Evolutionary conservation across 176 grass and related monocot species (phyloP), one percentile per base, ranked within the genome.

Genomic region (Eleusine coracana): DNA sequence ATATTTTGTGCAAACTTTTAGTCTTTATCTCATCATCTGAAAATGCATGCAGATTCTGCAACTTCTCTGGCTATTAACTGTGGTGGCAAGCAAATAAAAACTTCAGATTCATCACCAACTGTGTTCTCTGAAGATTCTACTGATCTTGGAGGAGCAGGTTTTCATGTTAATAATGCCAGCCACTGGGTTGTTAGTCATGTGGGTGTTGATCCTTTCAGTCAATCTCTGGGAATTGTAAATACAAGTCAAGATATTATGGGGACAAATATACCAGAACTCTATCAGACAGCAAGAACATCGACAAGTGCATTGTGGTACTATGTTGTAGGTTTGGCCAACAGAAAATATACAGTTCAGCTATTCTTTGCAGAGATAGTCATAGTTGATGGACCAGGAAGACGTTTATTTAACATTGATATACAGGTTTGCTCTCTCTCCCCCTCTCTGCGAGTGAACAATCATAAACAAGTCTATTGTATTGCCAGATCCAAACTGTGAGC

Each of bases 351-450:
- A 73, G 71, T 86, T 61, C 48, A 86, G 38, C 86, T 94, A 68
- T 74, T 86, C 55, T 94, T 93, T 16, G 85, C 92, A 11, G 92
- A 93, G 70, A 93, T 90, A 86, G 70, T 90, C n/a, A 90, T 90
- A 68, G 21, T 52, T 84, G 1, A 60, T 50, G 65, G 9, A 20
- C 66, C 73, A 40, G 88, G 92, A 68, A 80, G 36, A 25, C 88
- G 88, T 41, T 37, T 88, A 61, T 94, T 94, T 80, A 42, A 88
- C 82, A 90, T 94, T 65, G 86, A 88, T 46, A 84, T 94, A 77
- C 87, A 89, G 87, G 82, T 89, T 59, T 88, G 69, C 4, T 66
- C 37, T 45, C 74, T 83, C 14, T 31, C 4, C 15, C 74, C 3
- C 73, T 42, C 55, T 38, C 3, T 44, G 3, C 40, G 52, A 20